Evolutionary conservation across 306 rosid species (phyloP), one percentile per base, ranked within the genome.

Genomic region (Prunus armeniaca): DNA sequence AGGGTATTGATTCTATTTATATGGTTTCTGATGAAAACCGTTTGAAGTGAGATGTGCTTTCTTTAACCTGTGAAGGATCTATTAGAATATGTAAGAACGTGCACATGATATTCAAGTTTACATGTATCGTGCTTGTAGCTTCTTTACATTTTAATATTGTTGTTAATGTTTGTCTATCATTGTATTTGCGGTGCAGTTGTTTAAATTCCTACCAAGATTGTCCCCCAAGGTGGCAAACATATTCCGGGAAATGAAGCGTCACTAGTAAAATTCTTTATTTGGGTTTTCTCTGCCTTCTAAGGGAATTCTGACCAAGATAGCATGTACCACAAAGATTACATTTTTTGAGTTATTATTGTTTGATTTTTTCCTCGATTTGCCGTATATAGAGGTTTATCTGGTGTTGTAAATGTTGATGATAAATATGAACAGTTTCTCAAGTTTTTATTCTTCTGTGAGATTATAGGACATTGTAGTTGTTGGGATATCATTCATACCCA

Each of bases 171-270:
- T 45, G 20, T 73, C 65, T 69, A 17, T 2, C 27, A 17, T 70
- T 52, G 50, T 66, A 43, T 55, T 76, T 75, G 77, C 70, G 79
- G 68, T 80, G 65, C 97, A 95, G 96, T 45, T 95, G 64, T 95
- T 90, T 61, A 95, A 95, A 73, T 95, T 80, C 86, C 97, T 95
- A 68, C 98, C 98, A 22, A 88, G 91, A 72, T 82, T 92, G 79
- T 95, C 98, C 25, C 98, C 97, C 1, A 87, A 72, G 81, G 97
- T 95, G 87, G 64, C 90, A 22, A 88, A 84, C 77, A 78, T 95
- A 76, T 88, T 95, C 83, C 90, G 19, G 65, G 95, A 90, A 88
- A 87, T 90, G 97, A 80, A 85, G 81, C 95, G 98, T 58, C 97
- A 92, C 93, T 95, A 89, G 81, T 50, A 66, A 38, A 64, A 47